Evolutionary conservation across 2,329 filamentous ascomycete genomes (phyloP), one percentile per base, ranked within the genome.

Genomic region (Pestalotiopsis sp.): DNA sequence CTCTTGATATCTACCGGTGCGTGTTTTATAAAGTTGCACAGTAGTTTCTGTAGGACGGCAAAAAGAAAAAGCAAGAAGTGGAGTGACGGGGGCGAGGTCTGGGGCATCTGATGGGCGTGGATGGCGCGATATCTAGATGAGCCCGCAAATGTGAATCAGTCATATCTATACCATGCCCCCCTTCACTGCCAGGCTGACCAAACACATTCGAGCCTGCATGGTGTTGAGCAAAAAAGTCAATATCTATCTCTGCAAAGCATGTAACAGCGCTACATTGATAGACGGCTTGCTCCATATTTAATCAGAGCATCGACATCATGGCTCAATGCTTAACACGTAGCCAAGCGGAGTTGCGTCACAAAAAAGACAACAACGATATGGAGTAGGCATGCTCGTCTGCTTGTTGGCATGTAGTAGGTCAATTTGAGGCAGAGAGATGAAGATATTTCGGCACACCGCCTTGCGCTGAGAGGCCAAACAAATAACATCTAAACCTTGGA

Each of bases 361-460:
- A n/a, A 20, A n/a, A 52, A 52, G 45, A 52, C 45, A 52, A 52
- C 45, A 45, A 52, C 45, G 38, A 58, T 39, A 27, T 38, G 45
- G 62, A 27, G 62, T 45, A 64, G 62, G 62, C 62, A 64, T 45
- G 39, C 62, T 39, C 62, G 62, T 38, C 57, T 65, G 49, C 39
- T 65, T 57, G 63, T 65, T 65, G 58, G 52, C 38, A 36, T 57
- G 57, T 23, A 57, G 17, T 23, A 57, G 17, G 17, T 23, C 11
- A n/a, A n/a, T 39, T 39, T 57, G 49, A 25, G 49, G 20, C 25
- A 57, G 39, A 38, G 49, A 57, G 27, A 23, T 17, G 45, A 52
- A 52, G 45, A n/a, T 52, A 52, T 52, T 52, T n/a, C 45, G 20
- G 45, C 17, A n/a, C 45, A 52, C 45, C 45, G 45, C 45, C 20